Conservation (phyloP, 768 basidiomycete genomes). For the Russula foetens region DNA sequence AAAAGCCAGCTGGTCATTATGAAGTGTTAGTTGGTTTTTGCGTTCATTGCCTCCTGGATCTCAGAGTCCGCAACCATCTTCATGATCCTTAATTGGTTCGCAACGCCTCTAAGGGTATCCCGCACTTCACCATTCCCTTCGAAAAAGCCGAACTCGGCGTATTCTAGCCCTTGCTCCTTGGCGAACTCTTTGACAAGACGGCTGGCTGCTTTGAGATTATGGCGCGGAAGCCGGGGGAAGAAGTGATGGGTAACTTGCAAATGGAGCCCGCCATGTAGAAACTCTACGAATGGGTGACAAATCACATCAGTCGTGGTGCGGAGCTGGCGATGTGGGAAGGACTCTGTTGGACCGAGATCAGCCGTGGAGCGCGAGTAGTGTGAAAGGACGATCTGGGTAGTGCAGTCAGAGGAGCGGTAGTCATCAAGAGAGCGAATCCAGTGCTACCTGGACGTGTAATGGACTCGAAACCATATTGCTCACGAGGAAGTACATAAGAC, state of each 20-base stretch:
- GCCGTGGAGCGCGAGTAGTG: constrained; percentile 94
- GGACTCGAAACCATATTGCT: constrained; percentile 85
- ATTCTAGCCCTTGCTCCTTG: constrained; percentile 72
- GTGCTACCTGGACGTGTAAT: constrained; percentile 82
- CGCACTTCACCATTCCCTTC: constrained; percentile 81
- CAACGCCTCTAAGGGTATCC: constrained; percentile 74
- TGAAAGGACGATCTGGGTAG: constrained; percentile 78
- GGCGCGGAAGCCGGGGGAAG: constrained; percentile 90
- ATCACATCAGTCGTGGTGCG: constrained; percentile 97
- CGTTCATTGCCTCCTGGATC: constrained; percentile 52
- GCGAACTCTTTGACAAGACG: constrained; percentile 82
- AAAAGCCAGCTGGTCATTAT: not conserved
- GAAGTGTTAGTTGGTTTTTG: constrained; percentile 27
- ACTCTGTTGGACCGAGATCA: constrained; percentile 85
- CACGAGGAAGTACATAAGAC: constrained; percentile 68
- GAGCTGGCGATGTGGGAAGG: constrained; percentile 88
- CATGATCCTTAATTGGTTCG: constrained; percentile 79
- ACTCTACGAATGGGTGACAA: constrained; percentile 74
- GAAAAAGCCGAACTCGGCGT: constrained; percentile 87
- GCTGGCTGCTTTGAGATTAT: constrained; percentile 82
- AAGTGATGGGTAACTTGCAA: constrained; percentile 96
- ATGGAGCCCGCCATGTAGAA: constrained; percentile 95
- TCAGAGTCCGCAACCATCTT: constrained; percentile 75
- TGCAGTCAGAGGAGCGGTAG: not conserved
- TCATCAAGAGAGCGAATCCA: not conserved